Conservation (phyloP, 2,329 filamentous ascomycete genomes). For the Clonostachys byssicola region DNA sequence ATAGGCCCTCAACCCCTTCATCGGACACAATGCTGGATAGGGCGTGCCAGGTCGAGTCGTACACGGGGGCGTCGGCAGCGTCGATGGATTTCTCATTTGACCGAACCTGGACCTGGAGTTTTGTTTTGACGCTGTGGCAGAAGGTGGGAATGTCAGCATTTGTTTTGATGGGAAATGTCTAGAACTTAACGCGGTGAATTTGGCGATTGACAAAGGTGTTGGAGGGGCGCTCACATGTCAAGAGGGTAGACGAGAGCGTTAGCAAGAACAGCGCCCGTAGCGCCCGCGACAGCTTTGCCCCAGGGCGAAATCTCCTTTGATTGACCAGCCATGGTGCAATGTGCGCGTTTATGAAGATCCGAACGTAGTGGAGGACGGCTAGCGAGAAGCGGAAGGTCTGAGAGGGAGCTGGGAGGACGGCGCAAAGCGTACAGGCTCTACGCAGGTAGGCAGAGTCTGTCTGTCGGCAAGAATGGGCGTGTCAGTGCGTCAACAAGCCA, state of each 20-base stretch:
- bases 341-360: background rate
- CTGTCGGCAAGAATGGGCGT: too few species aligned
- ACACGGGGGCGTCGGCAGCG: constrained; percentile 59
- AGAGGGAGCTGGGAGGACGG: background rate
- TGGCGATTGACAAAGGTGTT: background rate
- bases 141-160: background rate
- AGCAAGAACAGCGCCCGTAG: constrained; percentile 87
- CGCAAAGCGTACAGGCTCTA: too few species aligned
- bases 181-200: background rate
- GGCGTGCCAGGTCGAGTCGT: constrained; percentile 83
- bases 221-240: constrained; percentile 71
- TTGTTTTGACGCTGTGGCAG: constrained; percentile 77
- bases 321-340: constrained; percentile 18
- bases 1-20: constrained; percentile 80
- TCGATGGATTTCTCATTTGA: constrained; percentile 37
- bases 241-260: constrained; percentile 95
- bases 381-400: background rate
- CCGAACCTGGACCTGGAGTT: constrained; percentile 91
- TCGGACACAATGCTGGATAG: constrained; percentile 76
- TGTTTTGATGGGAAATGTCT: constrained; percentile 1
- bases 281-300: constrained; percentile 89
- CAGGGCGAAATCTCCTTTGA: constrained; percentile 81
- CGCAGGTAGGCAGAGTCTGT: too few species aligned
- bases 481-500: too few species aligned
- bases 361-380: background rate